A percentile compares a stretch with the other conserved stretches of the same genome.
Conservation (phyloP, 2,329 filamentous ascomycete species). For the Epichloe aotearoae region DNA sequence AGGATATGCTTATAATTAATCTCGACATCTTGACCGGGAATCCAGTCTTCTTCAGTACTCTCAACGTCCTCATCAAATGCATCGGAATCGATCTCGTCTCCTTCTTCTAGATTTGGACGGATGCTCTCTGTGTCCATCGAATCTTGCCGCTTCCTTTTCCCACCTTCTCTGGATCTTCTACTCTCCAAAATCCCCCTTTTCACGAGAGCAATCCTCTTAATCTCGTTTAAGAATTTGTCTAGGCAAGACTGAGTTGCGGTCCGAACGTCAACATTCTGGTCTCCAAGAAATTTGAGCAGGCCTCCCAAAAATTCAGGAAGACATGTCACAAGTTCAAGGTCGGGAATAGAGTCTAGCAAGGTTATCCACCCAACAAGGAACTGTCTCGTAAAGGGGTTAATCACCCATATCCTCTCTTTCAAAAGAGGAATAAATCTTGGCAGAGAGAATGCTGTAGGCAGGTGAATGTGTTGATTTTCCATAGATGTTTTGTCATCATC, state of each 20-base stretch:
- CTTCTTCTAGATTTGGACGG: slow-evolving; percentile 44
- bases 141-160: slow-evolving; percentile 54
- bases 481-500: slow-evolving; percentile 32
- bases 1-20: slow-evolving; percentile 87
- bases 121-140: slow-evolving; percentile 55
- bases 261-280: slow-evolving; percentile 87
- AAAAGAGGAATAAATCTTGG: slow-evolving; percentile 83
- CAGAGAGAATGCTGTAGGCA: slow-evolving; percentile 84
- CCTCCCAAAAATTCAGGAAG: slow-evolving; percentile 85
- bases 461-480: slow-evolving; percentile 30
- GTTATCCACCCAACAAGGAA: slow-evolving; percentile 96
- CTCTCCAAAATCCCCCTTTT: slow-evolving; percentile 84
- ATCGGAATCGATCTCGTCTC: slow-evolving; percentile 45
- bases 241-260: slow-evolving; percentile 79
- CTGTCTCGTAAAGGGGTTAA: slow-evolving; percentile 87
- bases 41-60: slow-evolving; percentile 80
- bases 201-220: slow-evolving; percentile 83
- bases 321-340: slow-evolving; percentile 86
- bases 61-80: slow-evolving; percentile 44
- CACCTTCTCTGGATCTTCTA: slow-evolving; percentile 54
- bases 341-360: slow-evolving; percentile 87
- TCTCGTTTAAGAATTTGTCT: slow-evolving; percentile 83
- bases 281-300: slow-evolving; percentile 81
- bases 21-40: slow-evolving; percentile 91
- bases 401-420: slow-evolving; percentile 84